Evolutionary conservation across 169 alveolate genomes (phyloP), one percentile per base, ranked within the genome.

Genomic region (Eimeria acervulina): DNA sequence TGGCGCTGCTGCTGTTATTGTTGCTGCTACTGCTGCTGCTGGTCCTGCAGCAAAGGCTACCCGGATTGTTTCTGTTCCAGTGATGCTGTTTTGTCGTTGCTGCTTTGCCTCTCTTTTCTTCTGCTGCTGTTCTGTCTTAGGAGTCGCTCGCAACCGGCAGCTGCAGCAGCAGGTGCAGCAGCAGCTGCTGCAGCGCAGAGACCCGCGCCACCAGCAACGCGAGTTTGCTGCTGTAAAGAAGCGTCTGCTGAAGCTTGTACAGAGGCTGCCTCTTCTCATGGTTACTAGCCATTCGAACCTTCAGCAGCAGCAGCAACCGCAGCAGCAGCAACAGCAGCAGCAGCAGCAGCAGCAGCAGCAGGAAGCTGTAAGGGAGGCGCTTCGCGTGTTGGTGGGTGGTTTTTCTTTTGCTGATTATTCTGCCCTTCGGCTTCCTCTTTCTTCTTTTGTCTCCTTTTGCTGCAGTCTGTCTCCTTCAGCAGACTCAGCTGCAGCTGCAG

Each of bases 131-230:
- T 47, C 17, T 12, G 17, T 12, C 55, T 47, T 47, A 70, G 83
- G 83, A 7, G 83, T 70, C 42, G 40, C 83, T 70, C 83, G 83
- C 5, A 70, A 70, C 42, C 40, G 4, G 83, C 42, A n/a, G 42
- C 83, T 70, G 83, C 83, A 70, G 83, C 83, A 33, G 83, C 83
- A 31, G 17, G 83, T 70, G 83, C 83, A 28, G 83, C 51, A 70
- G 83, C 83, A 13, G 83, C 83, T 70, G 83, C 83, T 28, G 40
- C 83, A 70, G 83, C 83, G 83, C 83, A 33, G 44, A 19, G 83
- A 70, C 42, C 3, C 5, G 42, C 83, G 42, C 28, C 72, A 7
- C 31, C 72, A 61, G 72, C 83, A 70, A 21, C 83, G 83, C 42
- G 83, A 70, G 47, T 70, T 70, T 33, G 83, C 83, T 6, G 83